Conservation (phyloP, 805 yeast genomes). For the Yamadazyma olivae region DNA sequence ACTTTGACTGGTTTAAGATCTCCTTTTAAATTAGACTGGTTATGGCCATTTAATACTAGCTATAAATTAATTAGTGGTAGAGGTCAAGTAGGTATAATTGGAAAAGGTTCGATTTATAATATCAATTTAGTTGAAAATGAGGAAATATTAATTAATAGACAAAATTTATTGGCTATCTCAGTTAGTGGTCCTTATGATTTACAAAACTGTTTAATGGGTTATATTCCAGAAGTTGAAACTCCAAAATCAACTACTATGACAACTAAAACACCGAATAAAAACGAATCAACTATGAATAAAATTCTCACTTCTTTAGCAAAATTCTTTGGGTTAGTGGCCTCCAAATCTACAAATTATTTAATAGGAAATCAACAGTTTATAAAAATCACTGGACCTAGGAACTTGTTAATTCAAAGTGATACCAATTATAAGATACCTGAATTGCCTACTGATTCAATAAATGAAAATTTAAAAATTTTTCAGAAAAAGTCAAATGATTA, state of each 20-base stretch:
- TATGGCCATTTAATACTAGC: constrained; percentile 32
- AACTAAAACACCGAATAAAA: neutral
- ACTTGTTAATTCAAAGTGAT: constrained; percentile 46
- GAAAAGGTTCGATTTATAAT: constrained; percentile 52
- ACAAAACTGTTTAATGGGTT: constrained; percentile 32
- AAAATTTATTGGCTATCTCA: constrained; percentile 48
- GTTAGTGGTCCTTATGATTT: constrained; percentile 49
- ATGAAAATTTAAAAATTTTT: constrained; percentile 7
- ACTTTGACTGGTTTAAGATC: constrained; percentile 22
- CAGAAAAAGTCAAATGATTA: constrained; percentile 38
- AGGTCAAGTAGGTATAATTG: constrained; percentile 54
- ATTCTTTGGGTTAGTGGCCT: neutral
- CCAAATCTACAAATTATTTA: constrained; percentile 11
- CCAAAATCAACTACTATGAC: neutral
- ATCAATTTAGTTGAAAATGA: constrained; percentile 45
- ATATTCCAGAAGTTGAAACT: constrained; percentile 4
- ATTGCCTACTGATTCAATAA: constrained; percentile 9
- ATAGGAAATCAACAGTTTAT: constrained; percentile 44
- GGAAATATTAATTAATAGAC: constrained; percentile 44
- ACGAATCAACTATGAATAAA: neutral
- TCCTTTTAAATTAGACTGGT: constrained; percentile 27
- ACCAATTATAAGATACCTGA: constrained; percentile 19
- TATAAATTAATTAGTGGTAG: constrained; percentile 53
- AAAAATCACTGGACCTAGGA: constrained; percentile 54
- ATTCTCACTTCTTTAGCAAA: neutral